Evolutionary conservation across 495 filamentous ascomycete species (phyloP), one percentile per base, ranked within the genome.

Genomic region (Podospora anserina): DNA sequence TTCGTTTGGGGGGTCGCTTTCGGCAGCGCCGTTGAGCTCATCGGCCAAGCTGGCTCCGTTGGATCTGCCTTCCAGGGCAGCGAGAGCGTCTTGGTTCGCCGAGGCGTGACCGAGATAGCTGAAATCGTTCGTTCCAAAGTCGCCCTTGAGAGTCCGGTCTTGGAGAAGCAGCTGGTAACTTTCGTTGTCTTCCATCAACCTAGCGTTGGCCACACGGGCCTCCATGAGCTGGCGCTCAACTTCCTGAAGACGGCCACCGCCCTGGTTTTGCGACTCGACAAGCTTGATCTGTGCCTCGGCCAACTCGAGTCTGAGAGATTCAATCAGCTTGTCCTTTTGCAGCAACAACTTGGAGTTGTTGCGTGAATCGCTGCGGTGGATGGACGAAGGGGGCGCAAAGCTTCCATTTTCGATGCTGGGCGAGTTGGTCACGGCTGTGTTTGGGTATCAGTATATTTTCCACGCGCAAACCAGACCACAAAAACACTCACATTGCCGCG

Each of bases 181-280:
- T 76, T 99, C 95, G 73, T 97, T 97, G 78, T 99, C 95, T 79
- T 99, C 95, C 92, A 97, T 95, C 65, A 99, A 79, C 49, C 94
- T 88, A 44, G 95, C 94, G 73, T 98, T 98, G 60, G 92, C 90
- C 88, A 97, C 93, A 27, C 92, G 91, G 30, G 92, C 90, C 69
- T 97, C 95, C 72, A 97, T 85, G 55, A 98, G 86, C 66, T 89
- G 86, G 70, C 89, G 91, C 81, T 99, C 95, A 34, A 99, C 84
- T 74, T 97, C 92, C 56, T 90, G 90, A 72, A 96, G 80, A 9
- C 90, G 87, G 34, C 91, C 91, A 19, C 93, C 94, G 39, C 93
- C 94, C 75, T 89, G 87, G 76, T 97, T 96, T 77, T 98, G 94
- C 70, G 96, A 87, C 77, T 98, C 94, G 58, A 97, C 91, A 13